A percentile compares a stretch with the other conserved stretches of the same genome.
These are phyloP conservation scores for Arthroderma sp. DNA, from an alignment of 2,329 filamentous ascomycete species.

Conservation along the genomic window DNA sequence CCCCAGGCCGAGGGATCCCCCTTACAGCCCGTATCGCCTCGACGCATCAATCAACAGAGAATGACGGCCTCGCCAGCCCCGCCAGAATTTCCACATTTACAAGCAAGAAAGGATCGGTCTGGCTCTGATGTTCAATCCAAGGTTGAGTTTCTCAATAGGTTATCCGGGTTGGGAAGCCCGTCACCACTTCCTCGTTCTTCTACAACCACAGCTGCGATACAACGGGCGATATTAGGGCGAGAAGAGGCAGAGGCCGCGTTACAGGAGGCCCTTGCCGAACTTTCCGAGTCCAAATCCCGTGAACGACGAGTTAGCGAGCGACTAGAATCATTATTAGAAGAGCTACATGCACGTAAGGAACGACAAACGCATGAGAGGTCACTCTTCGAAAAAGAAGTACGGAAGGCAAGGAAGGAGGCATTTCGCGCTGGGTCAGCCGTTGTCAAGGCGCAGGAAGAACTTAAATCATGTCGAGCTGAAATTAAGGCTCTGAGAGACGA, in stretches of 20 bases:
- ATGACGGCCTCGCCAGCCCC: conserved; percentile 28
- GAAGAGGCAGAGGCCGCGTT: conserved; percentile 34
- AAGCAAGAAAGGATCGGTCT: conserved; percentile 24
- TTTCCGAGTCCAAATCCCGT: conserved; percentile 30
- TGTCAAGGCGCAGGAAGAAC: conserved; percentile 42
- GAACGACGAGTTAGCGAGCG: conserved; percentile 33
- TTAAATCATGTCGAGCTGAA: conserved; percentile 31
- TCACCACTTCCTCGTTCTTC: conserved; percentile 19
- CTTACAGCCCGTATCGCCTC: conserved; percentile 34
- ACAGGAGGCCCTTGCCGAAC: conserved; percentile 20
- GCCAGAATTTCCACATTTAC: conserved; percentile 22
- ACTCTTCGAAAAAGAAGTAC: conserved; percentile 45
- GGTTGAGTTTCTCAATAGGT: conserved; percentile 35
- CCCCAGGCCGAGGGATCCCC: conserved; percentile 19
- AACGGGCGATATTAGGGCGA: conserved; percentile 32
- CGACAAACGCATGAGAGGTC: conserved; percentile 34
- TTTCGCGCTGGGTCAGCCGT: conserved; percentile 43
- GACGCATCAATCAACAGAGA: conserved; percentile 37
- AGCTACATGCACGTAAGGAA: conserved; percentile 39
- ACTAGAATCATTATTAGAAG: conserved; percentile 37
- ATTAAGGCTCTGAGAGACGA: conserved; percentile 40
- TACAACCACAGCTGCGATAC: conserved; percentile 31
- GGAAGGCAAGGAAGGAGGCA: conserved; percentile 43
- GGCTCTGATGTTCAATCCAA: conserved; percentile 35
- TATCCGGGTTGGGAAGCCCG: conserved; percentile 24